Evolutionary conservation across 768 basidiomycete genomes (phyloP), one percentile per base, ranked within the genome.

Genomic region (Leccinum disarticulatum): DNA sequence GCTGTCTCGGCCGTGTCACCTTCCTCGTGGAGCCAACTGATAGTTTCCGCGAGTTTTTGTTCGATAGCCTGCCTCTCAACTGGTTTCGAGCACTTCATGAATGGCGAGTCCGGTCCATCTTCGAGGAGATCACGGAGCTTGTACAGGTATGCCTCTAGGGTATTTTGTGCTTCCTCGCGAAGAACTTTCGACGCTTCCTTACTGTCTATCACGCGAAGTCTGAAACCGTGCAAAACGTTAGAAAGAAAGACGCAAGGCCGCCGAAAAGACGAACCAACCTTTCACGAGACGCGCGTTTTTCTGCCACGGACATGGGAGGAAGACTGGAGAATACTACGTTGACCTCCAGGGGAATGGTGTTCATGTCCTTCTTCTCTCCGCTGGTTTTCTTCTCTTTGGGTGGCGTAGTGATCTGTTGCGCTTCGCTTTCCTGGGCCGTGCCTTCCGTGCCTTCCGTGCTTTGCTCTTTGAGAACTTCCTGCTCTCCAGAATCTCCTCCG

Each of bases 131-230:
- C 94, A 22, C 92, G 87, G 35, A 97, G 76, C 60, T 88, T 84
- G 77, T 99, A 99, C n/a, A 98, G 75, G 70, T 97, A 97, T 33
- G 88, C 85, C 74, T 99, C 97, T 54, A 99, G 84, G 27, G 83
- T 80, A 74, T 99, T 99, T 31, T 89, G 82, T 3, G 93, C 93
- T 72, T 98, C 97, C 67, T 95, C 95, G 33, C 87, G 87, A 55
- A 85, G 84, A 33, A 79, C 80, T 72, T 92, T 93, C 17, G 86
- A 82, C 2, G 80, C 77, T 76, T 98, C 95, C 56, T 88, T 86
- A 7, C 78, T 72, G 64, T 96, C 91, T 60, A 96, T 80, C 10
- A 87, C 85, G 13, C 88, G 84, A 11, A 99, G 79, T 70, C 95
- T 97, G 61, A 36, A 25, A 22, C 27, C 43, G 52, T 11, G 28